These are phyloP conservation scores for Boletus reticulatus DNA, from an alignment of 768 basidiomycete species.

Conservation along the genomic window DNA sequence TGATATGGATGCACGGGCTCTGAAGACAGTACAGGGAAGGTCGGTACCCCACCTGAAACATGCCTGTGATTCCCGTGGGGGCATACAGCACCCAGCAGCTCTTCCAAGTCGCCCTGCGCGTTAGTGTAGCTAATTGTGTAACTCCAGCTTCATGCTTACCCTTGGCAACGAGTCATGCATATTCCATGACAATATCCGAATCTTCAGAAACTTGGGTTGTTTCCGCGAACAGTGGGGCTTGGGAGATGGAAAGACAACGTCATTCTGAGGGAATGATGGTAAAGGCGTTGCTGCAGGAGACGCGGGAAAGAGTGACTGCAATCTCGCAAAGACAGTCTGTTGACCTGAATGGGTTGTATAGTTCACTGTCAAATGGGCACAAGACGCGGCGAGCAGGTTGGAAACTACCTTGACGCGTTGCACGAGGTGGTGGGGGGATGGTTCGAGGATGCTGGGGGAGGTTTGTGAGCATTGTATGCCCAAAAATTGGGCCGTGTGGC, in stretches of 20 bases:
- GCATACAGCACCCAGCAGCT: slow-evolving; percentile 64
- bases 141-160: slow-evolving; percentile 34
- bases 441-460: slow-evolving; percentile 19
- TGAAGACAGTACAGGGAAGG: slow-evolving; percentile 46
- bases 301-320: slow-evolving; percentile 52
- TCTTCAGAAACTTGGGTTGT: slow-evolving; percentile 52
- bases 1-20: slow-evolving; percentile 71
- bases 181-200: slow-evolving; percentile 77
- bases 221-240: slow-evolving; percentile 24
- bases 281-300: slow-evolving; percentile 25
- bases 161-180: slow-evolving; percentile 84
- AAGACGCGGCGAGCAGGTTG: slow-evolving; percentile 5
- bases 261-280: slow-evolving; percentile 20
- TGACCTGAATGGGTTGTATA: slow-evolving; percentile 25
- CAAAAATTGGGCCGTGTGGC: slow-evolving; percentile 20
- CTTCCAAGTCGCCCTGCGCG: slow-evolving; percentile 65
- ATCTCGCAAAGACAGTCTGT: slow-evolving; percentile 45
- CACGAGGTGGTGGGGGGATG: slow-evolving; percentile 13
- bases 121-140: slow-evolving; percentile 2
- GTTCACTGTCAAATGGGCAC: not conserved
- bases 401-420: slow-evolving; percentile 18
- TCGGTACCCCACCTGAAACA: slow-evolving; percentile 21
- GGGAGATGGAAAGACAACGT: slow-evolving; percentile 20
- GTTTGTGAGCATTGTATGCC: slow-evolving; percentile 24
- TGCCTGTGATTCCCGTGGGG: slow-evolving; percentile 33